Percentiles rank a stretch among this genome's conserved stretches.
These are phyloP conservation scores for Cercis canadensis DNA, from an alignment of 306 rosid genomes.

Conservation along the genomic window DNA sequence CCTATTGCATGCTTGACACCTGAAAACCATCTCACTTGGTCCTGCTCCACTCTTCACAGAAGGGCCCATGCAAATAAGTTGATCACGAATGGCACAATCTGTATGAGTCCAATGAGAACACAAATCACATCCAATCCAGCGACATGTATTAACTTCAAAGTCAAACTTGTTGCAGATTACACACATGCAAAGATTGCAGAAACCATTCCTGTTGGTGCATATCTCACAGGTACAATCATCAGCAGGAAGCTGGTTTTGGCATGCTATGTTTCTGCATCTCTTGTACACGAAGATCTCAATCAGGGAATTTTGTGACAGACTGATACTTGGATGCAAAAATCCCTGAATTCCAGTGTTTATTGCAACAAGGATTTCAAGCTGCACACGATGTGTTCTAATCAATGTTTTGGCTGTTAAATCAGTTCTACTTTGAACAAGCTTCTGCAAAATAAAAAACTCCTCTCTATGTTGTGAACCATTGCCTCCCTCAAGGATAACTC, in stretches of 20 bases:
- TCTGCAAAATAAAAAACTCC: constrained; percentile 84
- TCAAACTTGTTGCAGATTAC: constrained; percentile 97
- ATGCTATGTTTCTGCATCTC: constrained; percentile 94
- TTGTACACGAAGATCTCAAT: constrained; percentile 88
- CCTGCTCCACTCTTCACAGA: constrained; percentile 73
- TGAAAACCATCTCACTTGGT: constrained; percentile 90
- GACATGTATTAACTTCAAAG: constrained; percentile 97
- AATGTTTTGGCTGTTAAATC: constrained; percentile 90
- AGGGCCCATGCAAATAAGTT: constrained; percentile 81
- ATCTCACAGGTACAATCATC: constrained; percentile 93
- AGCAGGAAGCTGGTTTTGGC: constrained; percentile 94
- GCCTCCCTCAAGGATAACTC: constrained; percentile 86
- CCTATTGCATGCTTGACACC: constrained; percentile 92
- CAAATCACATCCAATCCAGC: constrained; percentile 97
- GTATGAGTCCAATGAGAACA: constrained; percentile 99
- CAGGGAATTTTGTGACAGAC: constrained; percentile 81
- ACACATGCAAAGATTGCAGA: constrained; percentile 99
- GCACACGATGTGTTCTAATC: constrained; percentile 86
- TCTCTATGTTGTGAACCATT: constrained; percentile 86
- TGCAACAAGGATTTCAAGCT: constrained; percentile 93
- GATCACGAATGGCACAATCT: constrained; percentile 96
- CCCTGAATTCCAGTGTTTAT: constrained; percentile 96
- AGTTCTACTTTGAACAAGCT: constrained; percentile 76
- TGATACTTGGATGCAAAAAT: constrained; percentile 88
- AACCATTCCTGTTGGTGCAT: constrained; percentile 83